phyloP scores from a whole-genome alignment of 2,329 filamentous ascomycete species.

The Cercospora janseana region DNA sequence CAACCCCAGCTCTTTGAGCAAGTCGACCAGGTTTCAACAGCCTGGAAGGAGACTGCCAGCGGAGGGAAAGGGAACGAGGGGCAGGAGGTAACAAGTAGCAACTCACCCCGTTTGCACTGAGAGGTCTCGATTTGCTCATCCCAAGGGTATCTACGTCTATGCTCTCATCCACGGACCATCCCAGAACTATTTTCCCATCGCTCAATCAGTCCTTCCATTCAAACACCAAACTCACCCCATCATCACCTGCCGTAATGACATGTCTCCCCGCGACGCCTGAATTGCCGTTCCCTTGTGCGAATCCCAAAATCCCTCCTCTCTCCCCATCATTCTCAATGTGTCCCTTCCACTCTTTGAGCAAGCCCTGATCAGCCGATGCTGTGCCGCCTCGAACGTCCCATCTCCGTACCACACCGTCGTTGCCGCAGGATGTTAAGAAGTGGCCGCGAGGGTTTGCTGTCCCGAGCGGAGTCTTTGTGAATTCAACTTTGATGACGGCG shows the following conservation, averaged over 20 bases:
- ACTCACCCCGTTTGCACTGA: too few species aligned
- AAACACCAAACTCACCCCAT: conserved; percentile 68
- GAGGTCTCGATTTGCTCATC: too few species aligned
- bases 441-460: conserved; percentile 46
- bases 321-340: conserved; percentile 75
- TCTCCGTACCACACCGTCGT: conserved; percentile 84
- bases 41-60: too few species aligned
- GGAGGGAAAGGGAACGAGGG: too few species aligned
- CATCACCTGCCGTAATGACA: conserved; percentile 88
- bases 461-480: conserved; percentile 55
- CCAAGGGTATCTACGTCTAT: conserved; percentile 3
- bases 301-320: conserved; percentile 83
- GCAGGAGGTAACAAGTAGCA: too few species aligned
- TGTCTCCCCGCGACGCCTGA: conserved; percentile 54
- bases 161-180: background rate
- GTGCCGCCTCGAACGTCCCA: conserved; percentile 79
- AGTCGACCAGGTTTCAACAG: too few species aligned
- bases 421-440: conserved; percentile 81
- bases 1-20: too few species aligned
- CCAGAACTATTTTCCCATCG: background rate
- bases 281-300: conserved; percentile 70
- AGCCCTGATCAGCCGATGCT: conserved; percentile 63
- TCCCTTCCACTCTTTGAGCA: conserved; percentile 85
- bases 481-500: conserved; percentile 89
- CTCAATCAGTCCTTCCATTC: conserved; percentile 10